Evolutionary conservation across 208 protist species (phyloP).

Genomic region (Leptomonas seymouri): DNA sequence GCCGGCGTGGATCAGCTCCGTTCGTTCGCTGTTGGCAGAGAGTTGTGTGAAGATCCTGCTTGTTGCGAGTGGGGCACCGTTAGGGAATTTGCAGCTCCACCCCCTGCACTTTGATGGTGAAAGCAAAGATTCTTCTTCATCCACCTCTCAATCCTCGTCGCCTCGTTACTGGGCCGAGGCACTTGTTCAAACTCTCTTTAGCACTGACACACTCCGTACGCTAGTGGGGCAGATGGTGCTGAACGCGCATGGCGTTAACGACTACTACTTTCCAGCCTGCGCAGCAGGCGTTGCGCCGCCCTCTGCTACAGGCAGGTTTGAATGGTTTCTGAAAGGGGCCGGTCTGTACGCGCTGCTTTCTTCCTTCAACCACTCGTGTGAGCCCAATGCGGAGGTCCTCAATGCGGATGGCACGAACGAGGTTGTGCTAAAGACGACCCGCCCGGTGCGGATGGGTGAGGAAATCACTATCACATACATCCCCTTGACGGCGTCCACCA

Average conservation of each 20-base stretch:
- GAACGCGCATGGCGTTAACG: constrained; percentile 80
- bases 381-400: constrained; percentile 58
- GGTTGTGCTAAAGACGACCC: constrained; percentile 58
- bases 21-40: constrained; percentile 37
- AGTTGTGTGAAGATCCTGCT: constrained; percentile 34
- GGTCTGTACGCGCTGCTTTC: constrained; percentile 76
- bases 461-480: constrained; percentile 84
- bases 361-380: constrained; percentile 82
- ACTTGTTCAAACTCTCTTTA: constrained; percentile 53
- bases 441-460: constrained; percentile 47
- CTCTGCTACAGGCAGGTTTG: constrained; percentile 13
- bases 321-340: constrained; percentile 71
- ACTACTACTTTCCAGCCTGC: constrained; percentile 27
- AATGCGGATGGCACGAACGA: constrained; percentile 60
- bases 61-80: constrained; percentile 10
- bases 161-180: constrained; percentile 42
- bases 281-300: too few relatives aligned
- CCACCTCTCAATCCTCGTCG: background rate
- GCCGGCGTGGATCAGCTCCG: constrained; percentile 37
- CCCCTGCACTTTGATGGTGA: background rate
- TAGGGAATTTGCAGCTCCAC: background rate
- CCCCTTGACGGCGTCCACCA: constrained; percentile 33
- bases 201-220: constrained; percentile 61
- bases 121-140: background rate
- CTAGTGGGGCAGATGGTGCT: constrained; percentile 70